These are phyloP conservation scores for Didymosphaeria variabile DNA, from an alignment of 2,329 filamentous ascomycete genomes.

Conservation along the genomic window DNA sequence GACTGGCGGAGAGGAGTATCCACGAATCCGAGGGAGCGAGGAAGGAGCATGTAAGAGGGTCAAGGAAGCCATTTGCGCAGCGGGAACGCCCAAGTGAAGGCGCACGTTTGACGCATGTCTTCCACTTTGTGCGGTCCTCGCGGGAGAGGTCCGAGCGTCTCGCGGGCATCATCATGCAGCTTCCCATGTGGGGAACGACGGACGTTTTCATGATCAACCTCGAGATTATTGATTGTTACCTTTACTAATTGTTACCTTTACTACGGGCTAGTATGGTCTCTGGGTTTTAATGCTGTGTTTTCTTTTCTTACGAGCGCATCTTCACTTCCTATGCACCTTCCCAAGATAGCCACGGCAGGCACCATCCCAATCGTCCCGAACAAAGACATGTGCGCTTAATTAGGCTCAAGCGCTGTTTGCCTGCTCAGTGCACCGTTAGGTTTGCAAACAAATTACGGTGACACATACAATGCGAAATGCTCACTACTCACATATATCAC, in stretches of 20 bases:
- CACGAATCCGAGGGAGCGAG: neutral
- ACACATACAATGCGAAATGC: neutral
- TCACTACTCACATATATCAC: neutral
- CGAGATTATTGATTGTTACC: neutral
- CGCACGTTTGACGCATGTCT: neutral
- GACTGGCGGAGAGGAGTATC: neutral
- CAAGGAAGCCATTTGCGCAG: conserved; percentile 13
- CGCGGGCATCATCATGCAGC: neutral
- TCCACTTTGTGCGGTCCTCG: conserved; percentile 8
- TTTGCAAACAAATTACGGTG: neutral
- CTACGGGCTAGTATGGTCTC: too few relatives aligned
- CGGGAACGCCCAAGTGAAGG: conserved; percentile 10
- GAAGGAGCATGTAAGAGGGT: neutral
- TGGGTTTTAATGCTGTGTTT: too few relatives aligned
- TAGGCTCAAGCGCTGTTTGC: too few relatives aligned
- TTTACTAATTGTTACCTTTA: too few relatives aligned
- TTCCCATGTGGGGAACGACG: neutral
- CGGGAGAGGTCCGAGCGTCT: neutral
- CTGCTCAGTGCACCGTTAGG: neutral
- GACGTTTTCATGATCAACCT: neutral
- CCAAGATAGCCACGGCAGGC: too few relatives aligned
- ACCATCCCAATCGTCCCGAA: too few relatives aligned
- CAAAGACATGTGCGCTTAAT: too few relatives aligned
- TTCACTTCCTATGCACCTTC: too few relatives aligned
- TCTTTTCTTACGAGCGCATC: too few relatives aligned